Evolutionary conservation across 345 rosid genomes (phyloP), one percentile per base, ranked within the genome.

Genomic region (Atalantia buxifolia): DNA sequence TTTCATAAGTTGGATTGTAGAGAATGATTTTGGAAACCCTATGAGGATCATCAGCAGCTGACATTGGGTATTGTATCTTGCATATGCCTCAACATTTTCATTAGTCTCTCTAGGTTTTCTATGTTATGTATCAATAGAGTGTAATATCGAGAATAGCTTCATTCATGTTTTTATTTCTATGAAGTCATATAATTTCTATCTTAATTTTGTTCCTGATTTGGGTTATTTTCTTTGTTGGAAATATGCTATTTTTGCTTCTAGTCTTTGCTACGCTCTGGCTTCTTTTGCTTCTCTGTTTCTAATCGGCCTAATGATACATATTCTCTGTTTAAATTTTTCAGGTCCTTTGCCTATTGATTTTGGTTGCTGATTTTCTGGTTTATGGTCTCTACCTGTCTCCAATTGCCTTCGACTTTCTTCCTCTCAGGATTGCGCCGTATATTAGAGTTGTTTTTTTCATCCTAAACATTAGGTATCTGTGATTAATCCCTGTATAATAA

Each of bases 401-500:
- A 4, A 85, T 89, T 81, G 90, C 88, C 78, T 79, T 89, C 42
- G 76, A 79, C 80, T 90, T 71, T 83, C 97, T 96, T 82, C 97
- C 99, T 21, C 75, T 91, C 75, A 88, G 99, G 80, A 82, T 90
- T 74, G 98, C 99, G 21, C 99, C 97, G 30, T 94, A 96, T 61
- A 82, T 91, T 77, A 88, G 98, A 86, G 99, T 96, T 79, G 74
- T 89, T 69, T 55, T 94, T 82, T 90, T 96, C 84, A 86, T 91
- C 84, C 88, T 92, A 69, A 88, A 83, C 83, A 88, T 89, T 36
- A 92, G 98, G 99, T 96, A 93, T 56, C 66, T 38, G 42, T 64
- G 53, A 35, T 14, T 66, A n/a, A 36, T 22, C 74, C 50, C 1
- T 53, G 22, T 14, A 50, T 50, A 14, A 30, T 38, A 4, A 45